Evolutionary conservation across 805 yeast genomes (phyloP), one percentile per base, ranked within the genome.

Genomic region (Kregervanrija delftensis): DNA sequence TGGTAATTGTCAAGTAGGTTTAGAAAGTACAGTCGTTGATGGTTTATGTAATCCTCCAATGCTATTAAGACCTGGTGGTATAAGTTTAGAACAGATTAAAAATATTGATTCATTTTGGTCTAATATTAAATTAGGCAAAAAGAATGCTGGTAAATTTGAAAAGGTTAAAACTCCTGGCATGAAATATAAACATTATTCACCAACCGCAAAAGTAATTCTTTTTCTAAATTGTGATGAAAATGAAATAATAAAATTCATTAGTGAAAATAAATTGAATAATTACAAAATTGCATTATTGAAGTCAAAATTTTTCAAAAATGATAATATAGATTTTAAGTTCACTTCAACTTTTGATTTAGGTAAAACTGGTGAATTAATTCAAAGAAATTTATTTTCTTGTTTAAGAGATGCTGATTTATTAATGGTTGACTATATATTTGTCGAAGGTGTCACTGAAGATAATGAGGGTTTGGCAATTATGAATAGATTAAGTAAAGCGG

Each of bases 171-270:
- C 99, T 0, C 99, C 99, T 0, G 99, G 99, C 0, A 93, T 93
- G 99, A 93, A 93, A 59, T 93, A 93, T 61, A 81, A 86, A 53
- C 99, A 93, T 62, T 93, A 93, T 61, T 86, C 96, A 0, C 99
- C 99, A 3, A 74, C 74, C 2, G 96, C 97, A 0, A 79, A 75
- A 47, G 98, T 93, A 3, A 67, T 84, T 0, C 63, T 90, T 5
- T 78, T 88, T 49, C 63, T 69, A 17, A 72, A 77, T 22, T 68
- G 77, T 40, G 70, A 68, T 0, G 13, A 33, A 17, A 31, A 35
- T 15, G 31, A 28, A 16, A 30, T 33, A 1, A 42, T 47, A 15
- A 42, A 46, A 16, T 49, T 49, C 13, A 41, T 55, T 30, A 42
- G 30, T 5, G 33, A 30, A 16, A 37, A 50, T 33, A 32, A 35